phyloP scores from a whole-genome alignment of 139 green algal species.

The Auxenochlorella pyrenoidosa region DNA sequence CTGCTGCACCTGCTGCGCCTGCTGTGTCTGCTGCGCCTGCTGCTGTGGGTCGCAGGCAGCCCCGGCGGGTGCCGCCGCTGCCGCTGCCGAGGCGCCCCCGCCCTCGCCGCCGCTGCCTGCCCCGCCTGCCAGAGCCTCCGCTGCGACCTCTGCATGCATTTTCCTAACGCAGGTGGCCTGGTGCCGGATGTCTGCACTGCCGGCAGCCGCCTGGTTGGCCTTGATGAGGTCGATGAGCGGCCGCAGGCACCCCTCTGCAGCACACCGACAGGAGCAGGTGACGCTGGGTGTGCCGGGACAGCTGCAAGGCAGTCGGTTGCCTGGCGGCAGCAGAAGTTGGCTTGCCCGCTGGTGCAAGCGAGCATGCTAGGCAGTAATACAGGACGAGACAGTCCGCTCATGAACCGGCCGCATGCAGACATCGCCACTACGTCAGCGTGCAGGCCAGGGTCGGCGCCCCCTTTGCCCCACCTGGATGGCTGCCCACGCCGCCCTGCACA shows the following conservation, averaged over 20 bases:
- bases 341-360: too few species aligned
- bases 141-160: conserved; percentile 22
- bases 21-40: not conserved
- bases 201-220: conserved; percentile 4
- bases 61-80: not conserved
- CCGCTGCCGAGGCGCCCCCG: not conserved
- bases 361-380: too few species aligned
- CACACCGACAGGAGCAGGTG: not conserved
- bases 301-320: too few species aligned
- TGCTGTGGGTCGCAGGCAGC: not conserved
- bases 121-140: not conserved
- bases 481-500: not conserved
- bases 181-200: conserved; percentile 11
- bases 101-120: not conserved
- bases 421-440: too few species aligned
- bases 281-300: not conserved
- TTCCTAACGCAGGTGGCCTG: not conserved
- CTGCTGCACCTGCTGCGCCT: not conserved
- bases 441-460: too few species aligned
- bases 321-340: not conserved
- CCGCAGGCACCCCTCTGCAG: conserved; percentile 17
- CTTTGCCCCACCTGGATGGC: not conserved
- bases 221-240: conserved; percentile 19
- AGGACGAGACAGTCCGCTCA: too few species aligned
- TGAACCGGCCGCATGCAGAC: too few species aligned